These are phyloP conservation scores for Globisporangium splendens DNA, from an alignment of 352 stramenopile species.

Conservation along the genomic window DNA sequence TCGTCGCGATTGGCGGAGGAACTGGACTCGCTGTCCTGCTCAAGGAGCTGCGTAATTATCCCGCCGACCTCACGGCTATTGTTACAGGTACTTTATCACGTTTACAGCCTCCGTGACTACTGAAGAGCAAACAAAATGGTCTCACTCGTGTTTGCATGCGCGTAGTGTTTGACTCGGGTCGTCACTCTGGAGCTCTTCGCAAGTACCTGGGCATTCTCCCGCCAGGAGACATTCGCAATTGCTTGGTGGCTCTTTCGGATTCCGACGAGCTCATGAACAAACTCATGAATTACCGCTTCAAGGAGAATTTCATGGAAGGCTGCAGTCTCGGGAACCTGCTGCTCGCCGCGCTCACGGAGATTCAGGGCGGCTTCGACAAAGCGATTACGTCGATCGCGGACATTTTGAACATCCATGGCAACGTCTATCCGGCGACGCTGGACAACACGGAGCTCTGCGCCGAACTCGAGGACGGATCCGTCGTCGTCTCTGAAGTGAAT, in stretches of 20 bases:
- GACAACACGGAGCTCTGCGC: constrained; percentile 81
- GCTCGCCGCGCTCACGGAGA: constrained; percentile 74
- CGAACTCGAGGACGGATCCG: constrained; percentile 64
- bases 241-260: constrained; percentile 78
- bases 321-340: constrained; percentile 82
- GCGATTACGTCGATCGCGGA: constrained; percentile 79
- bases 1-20: constrained; percentile 77
- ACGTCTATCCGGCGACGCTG: constrained; percentile 77
- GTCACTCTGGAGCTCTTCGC: constrained; percentile 73
- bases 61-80: constrained; percentile 80
- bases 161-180: constrained; percentile 79
- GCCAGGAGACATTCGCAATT: constrained; percentile 84
- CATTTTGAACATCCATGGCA: constrained; percentile 82
- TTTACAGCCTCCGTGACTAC: no score
- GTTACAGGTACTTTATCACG: constrained; percentile 77
- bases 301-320: constrained; percentile 86
- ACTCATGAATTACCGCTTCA: constrained; percentile 88
- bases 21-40: constrained; percentile 80
- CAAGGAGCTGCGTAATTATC: constrained; percentile 82
- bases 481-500: constrained; percentile 81
- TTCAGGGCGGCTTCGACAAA: constrained; percentile 79
- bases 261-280: constrained; percentile 85
- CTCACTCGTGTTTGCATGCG: not conserved
- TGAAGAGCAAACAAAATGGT: constrained; percentile 2
- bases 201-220: constrained; percentile 83